Base-by-base conservation (phyloP, 495 filamentous ascomycete genomes). In the Trichocladium antarcticum region DNA sequence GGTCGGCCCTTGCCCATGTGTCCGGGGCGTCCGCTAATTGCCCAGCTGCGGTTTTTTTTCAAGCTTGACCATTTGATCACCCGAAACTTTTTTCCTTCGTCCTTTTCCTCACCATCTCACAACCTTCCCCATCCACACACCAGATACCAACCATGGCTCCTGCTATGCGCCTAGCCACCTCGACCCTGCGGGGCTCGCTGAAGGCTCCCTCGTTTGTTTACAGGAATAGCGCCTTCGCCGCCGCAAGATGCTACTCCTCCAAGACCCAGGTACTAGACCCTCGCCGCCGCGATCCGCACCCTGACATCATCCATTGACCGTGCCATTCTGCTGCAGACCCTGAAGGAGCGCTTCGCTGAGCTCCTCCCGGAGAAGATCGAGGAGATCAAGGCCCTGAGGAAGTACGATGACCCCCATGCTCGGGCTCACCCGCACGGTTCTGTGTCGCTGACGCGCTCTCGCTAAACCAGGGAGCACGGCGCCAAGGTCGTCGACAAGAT, bases 281-380 rank as follows among this genome's bases (percentile, higher is more conserved):
- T 40, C 19, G 41, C 47, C n/a, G 28, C 29, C 21, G 24, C 57
- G 54, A 38, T 45, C 53, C 45, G 52, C 49, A 42, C 17, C 22
- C 49, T 56, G 47, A 49, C 58, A 57, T 53, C 40, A 59, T 55
- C 52, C 39, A 56, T 62, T 66, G 53, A 66, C 61, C 59, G 45
- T 50, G 56, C 45, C 43, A 29, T 32, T 54, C 35, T 52, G 37
- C 40, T 50, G 20, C 50, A 98, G 93, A 88, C 89, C 54, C 74
- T 99, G 64, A 99, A 99, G 76, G 92, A 99, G 61, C 89, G 87
- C 66, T 99, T 99, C 68, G 89, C 90, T 63, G 92, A 89, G 67
- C 82, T 87, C 63, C 78, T 98, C 45, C 92, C 92, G 52, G 85
- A 79, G 63, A 89, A 97, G 78, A 84, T 95, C 69, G 93, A 99